These are phyloP conservation scores for Mortierella sp. DNA, from an alignment of 371 early-diverging fungal genomes.

Conservation along the genomic window DNA sequence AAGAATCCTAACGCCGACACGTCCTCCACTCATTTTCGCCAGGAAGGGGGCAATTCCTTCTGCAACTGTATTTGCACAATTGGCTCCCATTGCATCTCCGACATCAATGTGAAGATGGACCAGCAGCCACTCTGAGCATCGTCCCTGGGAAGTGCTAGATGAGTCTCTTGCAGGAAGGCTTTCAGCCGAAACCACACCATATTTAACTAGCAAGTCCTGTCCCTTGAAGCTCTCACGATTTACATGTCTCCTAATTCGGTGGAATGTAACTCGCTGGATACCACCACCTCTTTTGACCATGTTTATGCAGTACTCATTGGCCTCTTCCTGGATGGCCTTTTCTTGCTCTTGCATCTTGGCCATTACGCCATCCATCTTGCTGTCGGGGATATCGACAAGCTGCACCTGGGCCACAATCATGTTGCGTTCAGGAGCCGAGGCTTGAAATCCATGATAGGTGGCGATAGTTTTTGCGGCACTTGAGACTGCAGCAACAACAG, in stretches of 20 bases:
- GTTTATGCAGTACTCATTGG: constrained; percentile 69
- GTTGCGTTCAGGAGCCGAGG: constrained; percentile 67
- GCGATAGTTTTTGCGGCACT: constrained; percentile 77
- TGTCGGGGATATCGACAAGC: constrained; percentile 65
- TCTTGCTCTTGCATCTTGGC: constrained; percentile 48
- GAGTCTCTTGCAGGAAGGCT: constrained; percentile 22
- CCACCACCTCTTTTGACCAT: constrained; percentile 78
- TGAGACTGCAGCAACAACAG: constrained; percentile 78
- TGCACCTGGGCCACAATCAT: constrained; percentile 73
- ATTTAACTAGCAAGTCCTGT: constrained; percentile 43
- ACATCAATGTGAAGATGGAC: constrained; percentile 78
- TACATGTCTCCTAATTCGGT: constrained; percentile 51
- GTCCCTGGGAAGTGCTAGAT: constrained; percentile 12
- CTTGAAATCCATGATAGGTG: constrained; percentile 62
- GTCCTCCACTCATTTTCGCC: constrained; percentile 62
- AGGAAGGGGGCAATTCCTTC: constrained; percentile 70
- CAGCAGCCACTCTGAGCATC: constrained; percentile 66
- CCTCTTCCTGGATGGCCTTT: constrained; percentile 57
- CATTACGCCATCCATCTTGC: constrained; percentile 48
- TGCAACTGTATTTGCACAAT: constrained; percentile 73
- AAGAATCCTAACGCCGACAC: constrained; percentile 71
- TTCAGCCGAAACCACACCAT: constrained; percentile 32
- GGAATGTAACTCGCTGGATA: constrained; percentile 65
- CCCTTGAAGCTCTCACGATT: constrained; percentile 34
- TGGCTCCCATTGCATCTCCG: constrained; percentile 82